Evolutionary conservation across 768 basidiomycete genomes (phyloP), one percentile per base, ranked within the genome.

Genomic region (Dendrothele bispora): DNA sequence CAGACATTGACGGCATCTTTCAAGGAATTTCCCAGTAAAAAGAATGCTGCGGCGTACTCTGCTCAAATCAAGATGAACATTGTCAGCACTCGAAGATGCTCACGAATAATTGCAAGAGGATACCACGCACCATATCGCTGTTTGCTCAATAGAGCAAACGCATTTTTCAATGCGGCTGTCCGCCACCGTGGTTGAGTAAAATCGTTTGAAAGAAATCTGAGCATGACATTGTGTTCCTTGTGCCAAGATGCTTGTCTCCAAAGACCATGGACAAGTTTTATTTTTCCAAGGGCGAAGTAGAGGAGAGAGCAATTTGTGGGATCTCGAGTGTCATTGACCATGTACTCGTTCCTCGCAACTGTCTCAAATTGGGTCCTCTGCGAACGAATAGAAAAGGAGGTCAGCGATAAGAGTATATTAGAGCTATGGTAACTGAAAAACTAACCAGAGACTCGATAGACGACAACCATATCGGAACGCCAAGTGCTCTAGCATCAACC

Each of bases 1-100:
- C 93, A 95, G 17, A 99, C 88, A 54, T 82, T 88, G 26, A 94
- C 88, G 2, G 95, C 95, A 55, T 98, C 97, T 64, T 88, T 90
- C 28, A 95, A 68, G 35, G 85, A 83, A 20, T 84, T 86, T 7
- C 92, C 95, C 0, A 99, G 79, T 34, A 99, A 74, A 72, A 99
- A 99, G 70, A 99, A 99, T 1, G 94, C 95, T 1, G 94, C 94
- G n/a, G 97, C 95, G 60, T 98, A 98, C 62, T 93, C 97, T 98
- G 61, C 11, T 17, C 7, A 47, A 15, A n/a, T n/a, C n/a, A n/a
- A n/a, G n/a, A n/a, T n/a, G n/a, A n/a, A n/a, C n/a, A n/a, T n/a
- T n/a, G n/a, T n/a, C 20, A 25, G 21, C 22, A 8, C 38, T 39
- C 15, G 43, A 54, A 40, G 22, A 61, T 35, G 24, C 35, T 34